Conservation (phyloP, 2,329 filamentous ascomycete genomes). For the Rhynchosporium secalis region DNA sequence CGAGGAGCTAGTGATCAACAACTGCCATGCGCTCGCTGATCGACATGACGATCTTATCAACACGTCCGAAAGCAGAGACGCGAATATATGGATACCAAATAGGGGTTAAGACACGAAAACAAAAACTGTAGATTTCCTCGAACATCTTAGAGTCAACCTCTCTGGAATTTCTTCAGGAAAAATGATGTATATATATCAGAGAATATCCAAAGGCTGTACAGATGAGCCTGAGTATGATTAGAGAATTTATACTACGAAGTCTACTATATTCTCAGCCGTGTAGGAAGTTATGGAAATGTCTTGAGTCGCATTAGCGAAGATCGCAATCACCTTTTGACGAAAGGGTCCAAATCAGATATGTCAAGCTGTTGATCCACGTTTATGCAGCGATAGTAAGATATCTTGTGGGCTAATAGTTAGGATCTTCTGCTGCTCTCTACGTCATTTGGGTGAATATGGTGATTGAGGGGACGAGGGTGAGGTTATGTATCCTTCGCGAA, state of each 20-base stretch:
- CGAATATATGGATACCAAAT: not conserved
- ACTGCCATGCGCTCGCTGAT: constrained; percentile 8
- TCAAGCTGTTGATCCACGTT: constrained; percentile 1
- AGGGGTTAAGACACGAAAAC: not conserved
- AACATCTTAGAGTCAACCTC: too few relatives aligned
- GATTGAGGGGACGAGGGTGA: not conserved
- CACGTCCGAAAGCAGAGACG: not conserved
- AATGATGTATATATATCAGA: too few relatives aligned
- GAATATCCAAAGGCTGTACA: too few relatives aligned
- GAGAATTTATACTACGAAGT: not conserved
- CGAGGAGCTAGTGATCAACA: not conserved
- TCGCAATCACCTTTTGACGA: constrained; percentile 9
- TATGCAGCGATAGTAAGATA: not conserved
- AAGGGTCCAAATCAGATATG: not conserved
- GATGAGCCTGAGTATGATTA: not conserved
- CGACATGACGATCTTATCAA: constrained; percentile 4
- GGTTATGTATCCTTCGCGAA: not conserved
- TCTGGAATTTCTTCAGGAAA: not conserved
- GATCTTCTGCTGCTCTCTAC: constrained; percentile 12
- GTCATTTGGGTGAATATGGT: constrained; percentile 1
- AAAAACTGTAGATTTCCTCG: not conserved
- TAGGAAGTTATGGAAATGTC: not conserved
- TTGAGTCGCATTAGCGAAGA: not conserved
- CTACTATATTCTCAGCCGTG: too few relatives aligned
- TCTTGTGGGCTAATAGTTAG: not conserved